These are phyloP conservation scores for Trichoderma afroharzianum DNA, from an alignment of 2,329 filamentous ascomycete genomes.

Conservation along the genomic window DNA sequence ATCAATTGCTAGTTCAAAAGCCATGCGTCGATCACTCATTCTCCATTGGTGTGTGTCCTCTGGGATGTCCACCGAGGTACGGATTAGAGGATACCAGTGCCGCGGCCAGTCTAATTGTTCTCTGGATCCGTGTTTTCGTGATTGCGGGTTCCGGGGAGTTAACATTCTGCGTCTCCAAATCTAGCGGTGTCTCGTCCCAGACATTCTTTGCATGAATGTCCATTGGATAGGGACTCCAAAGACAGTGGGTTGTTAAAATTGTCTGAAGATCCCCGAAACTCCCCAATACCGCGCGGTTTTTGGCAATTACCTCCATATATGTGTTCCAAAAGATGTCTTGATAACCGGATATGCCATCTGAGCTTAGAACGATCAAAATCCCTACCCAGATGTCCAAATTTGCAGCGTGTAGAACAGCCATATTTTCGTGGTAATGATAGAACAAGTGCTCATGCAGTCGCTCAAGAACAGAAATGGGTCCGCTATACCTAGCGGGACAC, in stretches of 20 bases:
- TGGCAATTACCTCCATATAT: neutral
- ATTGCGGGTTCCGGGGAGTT: neutral
- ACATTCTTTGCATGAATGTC: neutral
- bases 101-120: neutral
- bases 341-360: neutral
- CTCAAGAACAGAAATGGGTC: neutral
- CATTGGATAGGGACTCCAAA: neutral
- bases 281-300: neutral
- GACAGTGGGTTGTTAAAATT: neutral
- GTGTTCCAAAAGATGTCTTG: neutral
- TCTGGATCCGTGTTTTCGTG: neutral
- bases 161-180: neutral
- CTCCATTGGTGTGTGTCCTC: neutral
- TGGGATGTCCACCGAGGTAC: neutral
- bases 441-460: neutral
- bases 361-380: neutral
- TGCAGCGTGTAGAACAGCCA: neutral
- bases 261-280: neutral
- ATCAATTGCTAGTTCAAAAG: too few species aligned
- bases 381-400: neutral
- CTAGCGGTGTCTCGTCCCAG: neutral
- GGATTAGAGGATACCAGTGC: neutral
- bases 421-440: neutral
- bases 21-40: neutral
- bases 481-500: neutral